Percentiles rank a stretch among this genome's conserved stretches.
Conservation (phyloP, 495 filamentous ascomycete species). For the Penicillium cosmopolitanum region DNA sequence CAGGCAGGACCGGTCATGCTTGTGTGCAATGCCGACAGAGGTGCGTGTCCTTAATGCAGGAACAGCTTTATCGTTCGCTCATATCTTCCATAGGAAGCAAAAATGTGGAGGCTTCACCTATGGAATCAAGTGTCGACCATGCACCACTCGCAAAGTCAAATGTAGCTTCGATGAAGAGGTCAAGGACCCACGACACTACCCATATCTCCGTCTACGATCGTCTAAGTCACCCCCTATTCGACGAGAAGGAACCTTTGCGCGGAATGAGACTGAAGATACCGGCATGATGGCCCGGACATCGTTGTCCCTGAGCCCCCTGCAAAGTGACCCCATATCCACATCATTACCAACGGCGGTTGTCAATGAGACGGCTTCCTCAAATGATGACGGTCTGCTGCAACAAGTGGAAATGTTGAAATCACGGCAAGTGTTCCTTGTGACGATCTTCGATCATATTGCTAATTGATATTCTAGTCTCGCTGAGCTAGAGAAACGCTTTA, state of each 20-base stretch:
- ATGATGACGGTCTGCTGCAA: neutral
- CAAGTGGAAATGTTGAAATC: conserved; percentile 4
- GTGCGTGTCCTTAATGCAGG: neutral
- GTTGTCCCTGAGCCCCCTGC: neutral
- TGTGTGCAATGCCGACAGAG: conserved; percentile 11
- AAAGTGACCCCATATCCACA: neutral
- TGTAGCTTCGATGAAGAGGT: conserved; percentile 12
- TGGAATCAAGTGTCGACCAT: conserved; percentile 11
- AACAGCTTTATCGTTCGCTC: neutral
- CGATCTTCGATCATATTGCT: neutral
- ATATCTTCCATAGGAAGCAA: conserved; percentile 1
- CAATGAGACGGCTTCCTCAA: neutral
- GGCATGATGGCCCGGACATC: neutral
- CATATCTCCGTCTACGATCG: neutral
- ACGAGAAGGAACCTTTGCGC: neutral
- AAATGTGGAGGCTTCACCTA: conserved; percentile 11
- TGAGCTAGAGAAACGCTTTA: conserved; percentile 1
- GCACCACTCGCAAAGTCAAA: conserved; percentile 10
- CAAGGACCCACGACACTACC: conserved; percentile 4
- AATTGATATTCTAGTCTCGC: neutral
- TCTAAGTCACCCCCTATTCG: neutral
- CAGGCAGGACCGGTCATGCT: conserved; percentile 7
- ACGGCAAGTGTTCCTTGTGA: neutral
- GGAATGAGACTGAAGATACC: neutral
- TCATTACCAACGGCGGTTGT: neutral